Base-by-base conservation (phyloP, 257 asterid genomes). In the Mentha longifolia region DNA sequence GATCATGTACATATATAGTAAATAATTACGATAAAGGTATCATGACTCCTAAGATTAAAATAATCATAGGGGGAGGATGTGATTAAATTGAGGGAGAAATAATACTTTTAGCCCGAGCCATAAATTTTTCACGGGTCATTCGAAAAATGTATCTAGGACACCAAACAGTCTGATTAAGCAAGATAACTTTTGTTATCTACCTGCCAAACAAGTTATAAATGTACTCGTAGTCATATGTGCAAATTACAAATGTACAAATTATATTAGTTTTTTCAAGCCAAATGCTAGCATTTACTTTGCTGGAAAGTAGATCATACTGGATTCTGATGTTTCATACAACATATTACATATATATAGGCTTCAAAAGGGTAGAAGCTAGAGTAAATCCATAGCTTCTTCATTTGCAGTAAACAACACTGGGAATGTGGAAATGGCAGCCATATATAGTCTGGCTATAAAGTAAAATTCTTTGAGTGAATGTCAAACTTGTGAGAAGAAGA, bases 401-500 rank as follows among this genome's bases (percentile, higher is more conserved):
- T 75, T 78, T 31, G 43, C 65, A 20, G 76, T 37, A 45, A 60
- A 41, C 11, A 46, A 35, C 50, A 63, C 73, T 61, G 33, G 6
- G 39, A 35, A 35, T 7, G 8, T 35, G 39, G 37, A 65, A 69
- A 59, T 62, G 58, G 50, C 65, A 54, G 41, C 39, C 39, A n/a
- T n/a, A n/a, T n/a, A n/a, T n/a, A n/a, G 2, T 1, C 15, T 55
- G 25, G 56, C 68, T 79, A 88, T 43, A 90, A 12, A 52, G 80
- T 55, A 61, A 90, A 61, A 19, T 63, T 64, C 89, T 79, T 88
- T 3, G 83, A 75, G 85, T 88, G 81, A 62, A 90, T 80, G 67
- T 86, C 91, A 59, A 90, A 88, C 79, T 67, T 81, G 77, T 80
- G 83, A 66, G 93, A 82, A 16, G 89, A 68, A 52, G 93, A 92